These are phyloP conservation scores for Aspergillus sp. DNA, from an alignment of 2,329 filamentous ascomycete genomes.

Conservation along the genomic window DNA sequence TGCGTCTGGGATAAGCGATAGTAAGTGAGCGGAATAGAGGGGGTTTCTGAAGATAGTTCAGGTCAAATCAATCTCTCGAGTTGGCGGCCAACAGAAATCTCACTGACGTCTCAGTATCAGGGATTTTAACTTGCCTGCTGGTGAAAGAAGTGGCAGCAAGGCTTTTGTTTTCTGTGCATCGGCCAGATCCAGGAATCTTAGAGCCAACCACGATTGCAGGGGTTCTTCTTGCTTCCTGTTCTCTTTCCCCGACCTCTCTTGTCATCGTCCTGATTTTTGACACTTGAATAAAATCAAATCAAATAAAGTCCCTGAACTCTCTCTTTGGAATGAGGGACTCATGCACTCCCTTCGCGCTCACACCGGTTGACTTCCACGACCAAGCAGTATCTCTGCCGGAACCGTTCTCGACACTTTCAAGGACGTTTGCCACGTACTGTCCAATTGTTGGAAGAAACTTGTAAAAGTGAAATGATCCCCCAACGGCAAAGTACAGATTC, in stretches of 20 bases:
- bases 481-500: constrained; percentile 64
- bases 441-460: constrained; percentile 69
- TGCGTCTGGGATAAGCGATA: neutral
- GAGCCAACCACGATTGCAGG: neutral
- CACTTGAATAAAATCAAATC: too few species aligned
- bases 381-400: constrained; percentile 39
- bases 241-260: neutral
- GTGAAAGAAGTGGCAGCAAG: neutral
- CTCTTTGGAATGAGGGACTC: constrained; percentile 29
- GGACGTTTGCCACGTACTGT: constrained; percentile 53
- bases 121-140: neutral
- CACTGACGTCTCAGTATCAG: too few species aligned
- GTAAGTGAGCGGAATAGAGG: neutral
- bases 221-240: neutral
- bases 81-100: neutral
- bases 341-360: constrained; percentile 32
- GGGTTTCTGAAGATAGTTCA: neutral
- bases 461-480: constrained; percentile 52
- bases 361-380: constrained; percentile 26
- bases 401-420: constrained; percentile 49
- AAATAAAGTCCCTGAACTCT: constrained; percentile 29
- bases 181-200: neutral
- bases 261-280: neutral
- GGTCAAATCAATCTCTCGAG: neutral
- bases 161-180: neutral